Conservation (phyloP, 495 filamentous ascomycete species). For the Penicillium ucsense region DNA sequence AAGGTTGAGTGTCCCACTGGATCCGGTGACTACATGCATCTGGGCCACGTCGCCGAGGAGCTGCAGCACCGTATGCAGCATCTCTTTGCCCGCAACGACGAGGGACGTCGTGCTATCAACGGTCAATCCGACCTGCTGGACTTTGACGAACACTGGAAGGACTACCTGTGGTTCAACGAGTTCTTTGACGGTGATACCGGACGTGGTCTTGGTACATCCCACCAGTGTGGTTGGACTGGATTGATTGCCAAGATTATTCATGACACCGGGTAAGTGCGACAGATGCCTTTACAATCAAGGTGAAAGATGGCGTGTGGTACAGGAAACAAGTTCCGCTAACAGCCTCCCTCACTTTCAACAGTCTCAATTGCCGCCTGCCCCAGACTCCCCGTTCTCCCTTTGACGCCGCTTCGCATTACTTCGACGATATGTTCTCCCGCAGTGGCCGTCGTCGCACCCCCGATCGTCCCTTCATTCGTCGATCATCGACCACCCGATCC, state of each 20-base stretch:
- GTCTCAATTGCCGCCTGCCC: constrained; percentile 82
- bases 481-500: constrained; percentile 77
- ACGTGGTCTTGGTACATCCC: constrained; percentile 80
- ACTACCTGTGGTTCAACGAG: constrained; percentile 92
- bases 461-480: constrained; percentile 48
- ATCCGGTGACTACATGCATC: constrained; percentile 90
- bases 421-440: constrained; percentile 76
- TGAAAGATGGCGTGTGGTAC: no score
- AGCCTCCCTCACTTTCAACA: constrained; percentile 13
- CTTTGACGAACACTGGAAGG: constrained; percentile 85
- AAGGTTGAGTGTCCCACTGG: constrained; percentile 90
- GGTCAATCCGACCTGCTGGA: constrained; percentile 73
- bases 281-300: not conserved
- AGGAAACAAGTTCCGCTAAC: no score
- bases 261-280: constrained; percentile 68
- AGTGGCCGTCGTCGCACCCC: constrained; percentile 28
- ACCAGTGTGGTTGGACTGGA: constrained; percentile 98
- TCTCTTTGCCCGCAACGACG: constrained; percentile 71
- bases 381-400: constrained; percentile 85
- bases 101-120: constrained; percentile 81
- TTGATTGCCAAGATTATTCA: constrained; percentile 94
- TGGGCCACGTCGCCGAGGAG: constrained; percentile 93
- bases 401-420: constrained; percentile 79
- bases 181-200: constrained; percentile 94
- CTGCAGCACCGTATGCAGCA: constrained; percentile 93